Evolutionary conservation across 108 stramenopile species (phyloP), one percentile per base, ranked within the genome.

Genomic region (Schizochytrium sp.): DNA sequence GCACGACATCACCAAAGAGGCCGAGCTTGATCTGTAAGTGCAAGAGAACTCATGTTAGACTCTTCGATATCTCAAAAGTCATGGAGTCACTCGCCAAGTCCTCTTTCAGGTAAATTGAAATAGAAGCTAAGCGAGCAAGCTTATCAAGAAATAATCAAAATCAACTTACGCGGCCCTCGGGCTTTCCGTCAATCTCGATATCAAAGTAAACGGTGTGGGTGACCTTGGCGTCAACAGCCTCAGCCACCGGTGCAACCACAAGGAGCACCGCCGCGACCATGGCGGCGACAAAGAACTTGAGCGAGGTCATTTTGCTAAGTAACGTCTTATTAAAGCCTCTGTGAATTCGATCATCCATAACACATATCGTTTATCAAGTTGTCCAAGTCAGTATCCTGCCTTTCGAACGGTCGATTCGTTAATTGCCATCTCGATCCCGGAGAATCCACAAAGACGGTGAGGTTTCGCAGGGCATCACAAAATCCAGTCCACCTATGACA

Each of bases 201-300:
- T 98, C 97, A 88, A 98, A 98, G 89, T 92, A 98, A 15, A 97
- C 97, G 90, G 96, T 97, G 89, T 92, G 88, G 88, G 96, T 97
- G 44, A 97, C 89, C 55, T 93, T 92, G 19, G 89, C 49, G 88
- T 89, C 88, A 19, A 61, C 59, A 8, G 58, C 76, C 53, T 49
- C 38, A 47, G 53, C 76, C 28, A 42, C 76, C 38, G 76, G 64
- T 7, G 64, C 64, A 7, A 44, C 64, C 19, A 44, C 64, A 38
- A 69, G 64, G 42, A 69, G 40, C 64, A 69, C 15, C 64, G 64
- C 64, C 64, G 57, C 57, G 57, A 44, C 64, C 64, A 69, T 38
- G 64, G 3, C 64, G 64, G 64, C 64, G 42, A 69, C 42, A 15
- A 69, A 44, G 64, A 2, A 44, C 64, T 69, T 69, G 12, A 69